Base-by-base conservation (phyloP, 768 basidiomycete species). In the Suillus paluster region DNA sequence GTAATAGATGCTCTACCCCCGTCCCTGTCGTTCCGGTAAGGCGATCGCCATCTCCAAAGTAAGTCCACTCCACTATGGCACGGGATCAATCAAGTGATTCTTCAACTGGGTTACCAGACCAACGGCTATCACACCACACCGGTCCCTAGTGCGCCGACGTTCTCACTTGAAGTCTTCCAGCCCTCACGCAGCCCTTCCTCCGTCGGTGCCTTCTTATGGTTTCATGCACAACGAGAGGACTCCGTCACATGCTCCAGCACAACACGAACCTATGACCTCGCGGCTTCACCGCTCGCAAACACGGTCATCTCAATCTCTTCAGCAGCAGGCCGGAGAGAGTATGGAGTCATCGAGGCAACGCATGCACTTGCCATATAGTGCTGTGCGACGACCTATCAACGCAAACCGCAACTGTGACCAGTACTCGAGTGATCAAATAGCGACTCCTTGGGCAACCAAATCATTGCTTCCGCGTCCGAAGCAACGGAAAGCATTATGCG, bases 21-120 rank as follows among this genome's bases (percentile, higher is more conserved):
- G 19, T 11, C 38, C 23, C 23, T 39, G 38, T 55, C 38, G 54
- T 55, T 39, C 54, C 17, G 12, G 15, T 55, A 17, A 39, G 54
- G 11, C 54, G 54, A 25, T 55, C 54, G 6, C 54, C 54, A 55
- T 55, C 54, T 39, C 54, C 54, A 1, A 55, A 55, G 54, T 55
- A 39, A 55, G 54, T 3, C 19, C 27, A 50, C 17, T 39, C 54
- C 6, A 27, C 54, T 39, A 10, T n/a, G n/a, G n/a, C 54, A 55
- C 17, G 54, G 25, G 36, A 55, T 39, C 17, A 23, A 55, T 39
- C 17, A 23, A 36, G 34, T 23, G 7, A 4, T 36, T 34, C 34
- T 36, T 36, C 21, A 25, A 17, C 10, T 38, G 15, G 9, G 10
- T 39, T 39, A 19, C 11, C 38, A 55, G 36, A 55, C 54, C 54